Conservation (phyloP, 2,329 filamentous ascomycete genomes). For the Lecanicillium sp. region DNA sequence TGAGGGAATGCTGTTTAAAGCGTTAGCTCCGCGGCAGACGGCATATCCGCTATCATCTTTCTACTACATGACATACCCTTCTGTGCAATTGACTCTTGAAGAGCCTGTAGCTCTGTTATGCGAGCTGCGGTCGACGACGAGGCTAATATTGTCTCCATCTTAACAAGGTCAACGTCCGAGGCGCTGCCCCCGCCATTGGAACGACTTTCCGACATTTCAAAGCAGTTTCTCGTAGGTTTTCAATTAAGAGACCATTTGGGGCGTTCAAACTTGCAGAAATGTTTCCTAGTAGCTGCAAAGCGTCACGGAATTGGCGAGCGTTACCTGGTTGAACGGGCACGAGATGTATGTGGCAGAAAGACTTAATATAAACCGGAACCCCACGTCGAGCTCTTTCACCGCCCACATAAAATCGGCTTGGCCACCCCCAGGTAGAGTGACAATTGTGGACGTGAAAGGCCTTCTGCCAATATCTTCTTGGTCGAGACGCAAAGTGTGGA, state of each 20-base stretch:
- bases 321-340: background rate
- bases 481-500: too few species aligned
- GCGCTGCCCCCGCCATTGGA: constrained; percentile 34
- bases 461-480: too few species aligned
- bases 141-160: constrained; percentile 41
- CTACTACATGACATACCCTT: constrained; percentile 34
- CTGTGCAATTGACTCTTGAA: constrained; percentile 49
- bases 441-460: too few species aligned
- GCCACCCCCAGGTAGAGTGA: too few species aligned
- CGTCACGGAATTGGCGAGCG: background rate
- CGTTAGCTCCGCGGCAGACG: too few species aligned
- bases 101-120: constrained; percentile 41
- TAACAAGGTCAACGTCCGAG: constrained; percentile 39
- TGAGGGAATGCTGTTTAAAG: constrained; percentile 35
- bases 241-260: constrained; percentile 7
- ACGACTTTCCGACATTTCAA: constrained; percentile 27
- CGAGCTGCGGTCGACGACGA: constrained; percentile 55
- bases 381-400: constrained; percentile 9
- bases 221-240: background rate
- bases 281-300: background rate
- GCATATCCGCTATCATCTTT: too few species aligned
- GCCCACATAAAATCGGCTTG: constrained; percentile 7
- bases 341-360: constrained; percentile 9
- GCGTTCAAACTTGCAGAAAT: constrained; percentile 2
- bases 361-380: constrained; percentile 1